Evolutionary conservation across 371 early-diverging fungal species (phyloP).

Genomic region (Apophysomyces ossiformis): DNA sequence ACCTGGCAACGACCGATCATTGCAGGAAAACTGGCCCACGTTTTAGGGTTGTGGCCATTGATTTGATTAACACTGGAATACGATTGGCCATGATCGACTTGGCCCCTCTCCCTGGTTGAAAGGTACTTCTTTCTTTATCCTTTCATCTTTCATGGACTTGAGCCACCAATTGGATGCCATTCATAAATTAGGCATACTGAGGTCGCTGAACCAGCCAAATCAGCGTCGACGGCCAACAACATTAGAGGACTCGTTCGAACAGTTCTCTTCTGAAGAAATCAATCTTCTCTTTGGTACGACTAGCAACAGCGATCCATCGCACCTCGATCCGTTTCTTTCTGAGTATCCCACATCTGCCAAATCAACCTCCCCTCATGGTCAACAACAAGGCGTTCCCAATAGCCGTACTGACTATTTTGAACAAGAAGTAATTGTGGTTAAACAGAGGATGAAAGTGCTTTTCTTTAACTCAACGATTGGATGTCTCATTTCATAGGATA

Average conservation of each 20-base stretch:
- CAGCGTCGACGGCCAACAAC: constrained; percentile 2
- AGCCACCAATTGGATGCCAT: constrained; percentile 18
- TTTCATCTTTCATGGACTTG: constrained; percentile 14
- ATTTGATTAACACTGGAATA: constrained; percentile 17
- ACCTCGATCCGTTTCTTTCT: constrained; percentile 7
- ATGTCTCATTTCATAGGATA: constrained; percentile 19
- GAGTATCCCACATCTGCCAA: constrained; percentile 5
- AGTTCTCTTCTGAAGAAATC: constrained; percentile 9
- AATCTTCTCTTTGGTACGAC: constrained; percentile 6
- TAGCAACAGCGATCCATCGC: constrained; percentile 6
- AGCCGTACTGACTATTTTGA: constrained; percentile 11
- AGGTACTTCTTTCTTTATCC: constrained; percentile 4
- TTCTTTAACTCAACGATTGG: background rate
- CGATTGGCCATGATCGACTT: constrained; percentile 12
- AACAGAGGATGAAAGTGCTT: background rate
- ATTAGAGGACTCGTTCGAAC: constrained; percentile 2
- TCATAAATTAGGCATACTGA: constrained; percentile 14
- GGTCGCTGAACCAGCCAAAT: constrained; percentile 12
- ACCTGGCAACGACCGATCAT: constrained; percentile 23
- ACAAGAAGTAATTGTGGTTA: constrained; percentile 10
- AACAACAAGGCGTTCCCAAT: constrained; percentile 7
- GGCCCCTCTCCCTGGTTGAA: constrained; percentile 14
- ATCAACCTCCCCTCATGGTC: constrained; percentile 4
- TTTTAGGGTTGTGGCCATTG: constrained; percentile 25
- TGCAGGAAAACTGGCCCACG: constrained; percentile 28